Base-by-base conservation (phyloP, 768 basidiomycete genomes). In the Fomitopsis pulvina region DNA sequence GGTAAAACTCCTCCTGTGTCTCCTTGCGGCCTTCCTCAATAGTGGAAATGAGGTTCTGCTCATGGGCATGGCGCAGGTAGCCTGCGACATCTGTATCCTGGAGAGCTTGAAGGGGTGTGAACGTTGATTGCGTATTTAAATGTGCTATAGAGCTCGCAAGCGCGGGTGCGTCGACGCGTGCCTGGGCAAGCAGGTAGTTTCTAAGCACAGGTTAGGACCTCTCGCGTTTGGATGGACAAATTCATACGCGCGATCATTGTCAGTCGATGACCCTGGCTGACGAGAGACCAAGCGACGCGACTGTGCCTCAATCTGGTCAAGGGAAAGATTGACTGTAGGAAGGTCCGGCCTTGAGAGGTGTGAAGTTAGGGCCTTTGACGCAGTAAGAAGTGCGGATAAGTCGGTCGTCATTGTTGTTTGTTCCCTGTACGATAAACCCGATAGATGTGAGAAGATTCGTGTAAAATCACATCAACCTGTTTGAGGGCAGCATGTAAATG, bases 241-340 rank as follows among this genome's bases (percentile, higher is more conserved):
- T 26, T 39, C 85, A 53, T 66, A 87, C 88, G 84, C 87, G 74
- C 83, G 79, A 62, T 84, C 83, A 7, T 78, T 69, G 66, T 89
- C 87, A 34, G 73, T 74, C 0, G 85, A 73, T 18, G 78, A 66
- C 25, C 74, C 77, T 4, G 80, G 78, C 60, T 87, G 85, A 38
- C 83, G 78, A 21, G 87, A 80, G 4, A 87, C 83, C 22, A 97
- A 82, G 37, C 86, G 77, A 18, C 92, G 78, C 2, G 91, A 93
- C 69, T 95, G 92, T 0, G 87, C 83, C 66, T 98, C 95, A 54
- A 99, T 88, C 70, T 97, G 92, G 66, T 95, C 93, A 27, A 98
- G 77, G 1, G 92, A 90, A 49, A 95, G 83, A 49, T 87, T 81
- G 38, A 99, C 84, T 2, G 87, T 79, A 10, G 95, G 95, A 1